phyloP scores from a whole-genome alignment of 2,329 filamentous ascomycete species.

The Daldinia sp. region DNA sequence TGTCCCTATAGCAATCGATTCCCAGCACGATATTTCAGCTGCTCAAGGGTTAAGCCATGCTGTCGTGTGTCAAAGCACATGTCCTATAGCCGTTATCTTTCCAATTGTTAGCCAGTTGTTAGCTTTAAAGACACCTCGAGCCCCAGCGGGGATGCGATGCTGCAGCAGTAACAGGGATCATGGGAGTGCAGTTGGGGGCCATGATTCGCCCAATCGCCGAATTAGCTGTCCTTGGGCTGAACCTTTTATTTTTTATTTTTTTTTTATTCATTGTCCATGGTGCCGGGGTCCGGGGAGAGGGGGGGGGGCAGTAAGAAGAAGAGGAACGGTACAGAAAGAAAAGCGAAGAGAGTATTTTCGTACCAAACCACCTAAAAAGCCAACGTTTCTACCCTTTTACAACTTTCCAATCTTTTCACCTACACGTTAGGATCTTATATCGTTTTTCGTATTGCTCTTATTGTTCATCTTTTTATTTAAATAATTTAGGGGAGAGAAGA shows the following conservation, averaged over 20 bases:
- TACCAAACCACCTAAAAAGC: constrained; percentile 27
- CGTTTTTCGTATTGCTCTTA: not conserved
- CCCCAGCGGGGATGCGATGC: constrained; percentile 33
- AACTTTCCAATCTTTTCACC: constrained; percentile 9
- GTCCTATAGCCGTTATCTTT: constrained; percentile 25
- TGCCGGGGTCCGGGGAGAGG: not conserved
- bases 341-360: constrained; percentile 13
- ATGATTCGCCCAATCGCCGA: constrained; percentile 42
- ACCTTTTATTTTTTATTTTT: too few relatives aligned
- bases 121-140: constrained; percentile 19
- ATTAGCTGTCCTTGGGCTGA: constrained; percentile 43
- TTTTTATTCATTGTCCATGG: constrained; percentile 9
- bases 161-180: constrained; percentile 41
- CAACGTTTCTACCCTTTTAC: constrained; percentile 9
- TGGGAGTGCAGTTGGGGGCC: constrained; percentile 23
- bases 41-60: constrained; percentile 7
- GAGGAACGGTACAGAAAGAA: constrained; percentile 6
- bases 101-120: too few relatives aligned
- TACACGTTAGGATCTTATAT: too few relatives aligned
- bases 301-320: constrained; percentile 1
- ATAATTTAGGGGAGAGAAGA: not conserved
- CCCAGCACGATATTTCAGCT: constrained; percentile 19
- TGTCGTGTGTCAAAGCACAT: constrained; percentile 4
- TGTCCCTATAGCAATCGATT: not conserved
- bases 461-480: not conserved